Conservation (phyloP, 2,329 filamentous ascomycete species). For the Apiospora rasikravindrae region DNA sequence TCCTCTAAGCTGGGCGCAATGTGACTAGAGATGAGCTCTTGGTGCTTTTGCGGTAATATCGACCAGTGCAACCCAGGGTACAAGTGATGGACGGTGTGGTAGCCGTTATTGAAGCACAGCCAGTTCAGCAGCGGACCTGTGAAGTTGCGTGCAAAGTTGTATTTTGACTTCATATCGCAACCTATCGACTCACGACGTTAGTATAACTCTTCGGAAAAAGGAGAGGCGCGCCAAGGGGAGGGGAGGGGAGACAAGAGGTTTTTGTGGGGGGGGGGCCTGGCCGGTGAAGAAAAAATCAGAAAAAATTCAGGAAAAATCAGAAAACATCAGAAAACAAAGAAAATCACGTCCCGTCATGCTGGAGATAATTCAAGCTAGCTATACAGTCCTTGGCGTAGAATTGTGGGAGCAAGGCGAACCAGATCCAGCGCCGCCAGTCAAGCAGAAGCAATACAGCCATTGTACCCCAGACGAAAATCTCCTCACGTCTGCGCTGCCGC, state of each 20-base stretch:
- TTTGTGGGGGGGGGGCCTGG: no score
- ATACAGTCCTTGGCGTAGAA: constrained; percentile 26
- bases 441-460: constrained; percentile 23
- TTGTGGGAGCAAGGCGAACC: constrained; percentile 25
- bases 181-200: not conserved
- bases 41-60: constrained; percentile 24
- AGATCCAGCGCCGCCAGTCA: constrained; percentile 26
- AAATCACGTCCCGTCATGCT: constrained; percentile 19
- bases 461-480: constrained; percentile 22
- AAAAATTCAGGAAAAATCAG: no score
- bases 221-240: no score
- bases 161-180: constrained; percentile 23
- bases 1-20: constrained; percentile 25
- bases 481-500: constrained; percentile 22
- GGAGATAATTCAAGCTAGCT: constrained; percentile 21
- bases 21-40: constrained; percentile 23
- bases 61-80: constrained; percentile 26
- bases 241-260: no score
- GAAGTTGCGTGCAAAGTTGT: constrained; percentile 27
- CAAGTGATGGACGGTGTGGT: constrained; percentile 25
- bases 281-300: no score
- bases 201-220: not conserved
- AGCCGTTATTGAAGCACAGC: constrained; percentile 25
- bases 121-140: constrained; percentile 25
- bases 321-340: no score